phyloP scores from a whole-genome alignment of 2,329 filamentous ascomycete genomes.

The Hypoxylon sp. region DNA sequence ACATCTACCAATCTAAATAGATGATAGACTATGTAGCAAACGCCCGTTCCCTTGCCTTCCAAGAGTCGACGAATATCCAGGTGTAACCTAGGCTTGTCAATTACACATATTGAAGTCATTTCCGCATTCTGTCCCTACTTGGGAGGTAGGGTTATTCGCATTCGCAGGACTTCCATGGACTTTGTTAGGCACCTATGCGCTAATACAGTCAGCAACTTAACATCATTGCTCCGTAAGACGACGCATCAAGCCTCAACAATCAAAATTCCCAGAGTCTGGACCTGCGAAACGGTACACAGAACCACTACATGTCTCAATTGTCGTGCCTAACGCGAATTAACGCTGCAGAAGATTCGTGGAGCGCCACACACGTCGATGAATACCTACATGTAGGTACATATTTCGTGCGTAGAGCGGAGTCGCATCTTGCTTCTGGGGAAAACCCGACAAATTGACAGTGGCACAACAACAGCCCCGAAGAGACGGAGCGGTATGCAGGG shows the following conservation, averaged over 20 bases:
- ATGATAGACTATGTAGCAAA: constrained; percentile 22
- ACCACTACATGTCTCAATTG: constrained; percentile 6
- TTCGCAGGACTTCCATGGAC: neutral
- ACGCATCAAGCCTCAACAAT: constrained; percentile 28
- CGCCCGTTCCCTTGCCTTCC: constrained; percentile 15
- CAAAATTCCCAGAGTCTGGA: constrained; percentile 29
- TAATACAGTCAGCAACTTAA: constrained; percentile 13
- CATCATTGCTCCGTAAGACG: constrained; percentile 16
- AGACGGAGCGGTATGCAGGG: constrained; percentile 20
- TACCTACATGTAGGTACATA: neutral
- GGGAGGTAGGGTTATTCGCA: neutral
- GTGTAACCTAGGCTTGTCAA: neutral
- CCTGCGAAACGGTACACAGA: constrained; percentile 29
- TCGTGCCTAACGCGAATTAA: constrained; percentile 19
- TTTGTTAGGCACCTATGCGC: constrained; percentile 1
- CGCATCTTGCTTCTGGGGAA: constrained; percentile 21
- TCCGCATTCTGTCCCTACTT: neutral
- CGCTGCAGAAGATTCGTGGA: constrained; percentile 12
- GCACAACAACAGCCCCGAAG: constrained; percentile 14
- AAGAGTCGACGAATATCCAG: neutral
- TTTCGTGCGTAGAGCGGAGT: constrained; percentile 21
- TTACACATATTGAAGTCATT: constrained; percentile 1
- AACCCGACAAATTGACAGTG: constrained; percentile 3
- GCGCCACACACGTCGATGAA: constrained; percentile 11
- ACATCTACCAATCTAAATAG: constrained; percentile 27